Evolutionary conservation across 192 early-diverging fungal species (phyloP).

Genomic region (Paraglomus occultum): DNA sequence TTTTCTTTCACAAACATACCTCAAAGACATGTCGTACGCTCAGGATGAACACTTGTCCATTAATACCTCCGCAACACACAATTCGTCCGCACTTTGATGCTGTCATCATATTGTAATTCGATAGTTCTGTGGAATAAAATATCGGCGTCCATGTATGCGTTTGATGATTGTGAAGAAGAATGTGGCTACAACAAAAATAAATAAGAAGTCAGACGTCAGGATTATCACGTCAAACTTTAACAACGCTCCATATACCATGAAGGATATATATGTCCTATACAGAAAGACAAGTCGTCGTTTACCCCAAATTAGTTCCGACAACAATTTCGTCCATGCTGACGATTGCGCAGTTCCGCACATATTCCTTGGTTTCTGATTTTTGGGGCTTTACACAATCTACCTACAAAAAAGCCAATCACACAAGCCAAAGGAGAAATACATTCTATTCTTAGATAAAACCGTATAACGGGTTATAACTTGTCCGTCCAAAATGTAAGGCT

Average conservation of each 20-base stretch:
- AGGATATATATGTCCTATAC: too few species aligned
- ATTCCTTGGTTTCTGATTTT: constrained; percentile 31
- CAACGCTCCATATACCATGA: too few species aligned
- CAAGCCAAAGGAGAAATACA: too few species aligned
- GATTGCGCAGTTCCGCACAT: constrained; percentile 50
- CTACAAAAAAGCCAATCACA: too few species aligned
- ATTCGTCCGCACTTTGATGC: constrained; percentile 51
- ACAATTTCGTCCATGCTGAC: constrained; percentile 32
- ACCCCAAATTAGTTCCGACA: constrained; percentile 46
- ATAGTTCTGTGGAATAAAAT: constrained; percentile 41
- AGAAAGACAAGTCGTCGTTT: neutral
- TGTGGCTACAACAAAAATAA: constrained; percentile 37
- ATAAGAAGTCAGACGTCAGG: constrained; percentile 19
- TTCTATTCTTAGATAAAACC: too few species aligned
- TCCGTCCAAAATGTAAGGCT: neutral
- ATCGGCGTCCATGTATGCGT: constrained; percentile 35
- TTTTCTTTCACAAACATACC: constrained; percentile 3
- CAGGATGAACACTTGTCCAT: constrained; percentile 52
- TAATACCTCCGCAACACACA: constrained; percentile 51
- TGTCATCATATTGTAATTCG: constrained; percentile 54
- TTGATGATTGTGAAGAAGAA: constrained; percentile 39
- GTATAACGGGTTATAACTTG: too few species aligned
- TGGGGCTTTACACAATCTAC: too few species aligned
- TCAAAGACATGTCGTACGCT: constrained; percentile 47
- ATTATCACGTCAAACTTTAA: too few species aligned